These are phyloP conservation scores for Pseudozyma sp. DNA, from an alignment of 1,284 basidiomycete genomes.

Conservation along the genomic window DNA sequence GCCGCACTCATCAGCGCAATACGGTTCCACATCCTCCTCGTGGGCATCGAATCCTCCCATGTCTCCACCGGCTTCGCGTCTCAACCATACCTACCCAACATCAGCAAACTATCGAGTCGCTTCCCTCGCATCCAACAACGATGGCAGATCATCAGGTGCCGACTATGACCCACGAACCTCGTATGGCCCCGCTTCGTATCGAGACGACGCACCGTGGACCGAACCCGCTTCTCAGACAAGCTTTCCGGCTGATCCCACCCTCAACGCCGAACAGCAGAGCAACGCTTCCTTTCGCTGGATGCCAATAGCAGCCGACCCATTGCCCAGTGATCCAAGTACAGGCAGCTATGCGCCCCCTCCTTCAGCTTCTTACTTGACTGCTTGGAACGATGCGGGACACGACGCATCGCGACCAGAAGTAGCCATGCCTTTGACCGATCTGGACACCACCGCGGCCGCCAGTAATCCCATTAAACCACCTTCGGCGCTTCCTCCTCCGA, in stretches of 20 bases:
- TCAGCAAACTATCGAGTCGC: constrained; percentile 8
- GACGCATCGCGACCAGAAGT: constrained; percentile 15
- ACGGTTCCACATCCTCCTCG: constrained; percentile 3
- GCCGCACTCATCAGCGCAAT: background rate
- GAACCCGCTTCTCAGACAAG: constrained; percentile 6
- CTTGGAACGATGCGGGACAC: constrained; percentile 25
- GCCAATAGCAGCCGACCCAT: constrained; percentile 10
- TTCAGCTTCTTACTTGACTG: constrained; percentile 34
- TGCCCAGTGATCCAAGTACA: constrained; percentile 8
- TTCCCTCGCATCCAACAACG: background rate
- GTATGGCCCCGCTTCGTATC: constrained; percentile 16
- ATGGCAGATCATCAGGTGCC: background rate
- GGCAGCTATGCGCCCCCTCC: constrained; percentile 48
- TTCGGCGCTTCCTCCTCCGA: constrained; percentile 26
- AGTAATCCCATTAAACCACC: constrained; percentile 5
- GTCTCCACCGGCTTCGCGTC: constrained; percentile 24
- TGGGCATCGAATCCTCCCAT: constrained; percentile 27
- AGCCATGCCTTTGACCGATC: constrained; percentile 24
- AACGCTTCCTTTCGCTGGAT: constrained; percentile 31
- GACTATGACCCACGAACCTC: constrained; percentile 12
- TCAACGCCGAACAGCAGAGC: constrained; percentile 1
- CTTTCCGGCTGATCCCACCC: constrained; percentile 7
- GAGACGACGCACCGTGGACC: constrained; percentile 20
- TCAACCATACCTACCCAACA: constrained; percentile 3
- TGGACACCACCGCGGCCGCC: constrained; percentile 20